Percentiles rank a stretch among this genome's conserved stretches.
Conservation (phyloP, 352 stramenopile species). For the Pythium sp. region DNA sequence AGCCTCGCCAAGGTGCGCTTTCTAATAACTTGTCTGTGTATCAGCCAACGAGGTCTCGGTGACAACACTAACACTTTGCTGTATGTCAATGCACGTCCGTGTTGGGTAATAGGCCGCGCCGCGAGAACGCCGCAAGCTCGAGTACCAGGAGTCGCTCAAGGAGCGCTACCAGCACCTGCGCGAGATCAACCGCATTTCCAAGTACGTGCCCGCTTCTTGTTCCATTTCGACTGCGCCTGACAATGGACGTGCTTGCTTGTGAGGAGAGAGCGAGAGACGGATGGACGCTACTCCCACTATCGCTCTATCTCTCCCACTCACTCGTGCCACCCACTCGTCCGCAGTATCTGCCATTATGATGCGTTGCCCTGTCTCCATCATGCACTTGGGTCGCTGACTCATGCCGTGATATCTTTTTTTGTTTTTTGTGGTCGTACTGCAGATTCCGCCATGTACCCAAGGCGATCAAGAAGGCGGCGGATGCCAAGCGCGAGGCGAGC, state of each 20-base stretch:
- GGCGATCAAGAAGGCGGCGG: constrained; percentile 96
- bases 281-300: constrained; percentile 10
- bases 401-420: not conserved
- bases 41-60: no score
- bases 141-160: constrained; percentile 98
- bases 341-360: not conserved
- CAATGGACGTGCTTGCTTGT: not conserved
- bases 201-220: constrained; percentile 45
- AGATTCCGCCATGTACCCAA: constrained; percentile 96
- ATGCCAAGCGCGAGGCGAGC: constrained; percentile 80
- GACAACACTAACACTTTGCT: not conserved
- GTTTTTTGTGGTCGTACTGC: constrained; percentile 16
- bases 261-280: not conserved
- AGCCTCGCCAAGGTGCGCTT: constrained; percentile 86
- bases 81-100: not conserved
- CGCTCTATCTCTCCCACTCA: not conserved
- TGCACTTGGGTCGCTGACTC: not conserved
- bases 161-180: constrained; percentile 93
- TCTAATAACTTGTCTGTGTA: not conserved
- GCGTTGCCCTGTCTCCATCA: not conserved
- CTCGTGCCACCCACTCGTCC: not conserved
- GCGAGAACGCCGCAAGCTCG: constrained; percentile 88
- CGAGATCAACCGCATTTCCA: constrained; percentile 93
- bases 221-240: constrained; percentile 2
- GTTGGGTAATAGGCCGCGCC: constrained; percentile 36